These are phyloP conservation scores for Cladosporium cucumerinum DNA, from an alignment of 2,329 filamentous ascomycete genomes.

Conservation along the genomic window DNA sequence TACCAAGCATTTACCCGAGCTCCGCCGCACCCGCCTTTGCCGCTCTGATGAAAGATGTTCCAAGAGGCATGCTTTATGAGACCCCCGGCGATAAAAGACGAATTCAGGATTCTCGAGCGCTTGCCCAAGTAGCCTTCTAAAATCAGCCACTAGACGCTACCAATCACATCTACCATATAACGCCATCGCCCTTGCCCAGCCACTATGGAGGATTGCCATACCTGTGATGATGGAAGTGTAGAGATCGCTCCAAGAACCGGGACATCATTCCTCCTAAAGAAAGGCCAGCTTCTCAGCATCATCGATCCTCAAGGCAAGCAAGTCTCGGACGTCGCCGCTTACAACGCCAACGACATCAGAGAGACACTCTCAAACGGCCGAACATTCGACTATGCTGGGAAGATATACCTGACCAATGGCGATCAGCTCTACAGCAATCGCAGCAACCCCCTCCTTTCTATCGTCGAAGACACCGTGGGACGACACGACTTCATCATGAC, in stretches of 20 bases:
- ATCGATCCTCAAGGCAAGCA: conserved; percentile 25
- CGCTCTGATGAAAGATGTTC: neutral
- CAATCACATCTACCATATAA: neutral
- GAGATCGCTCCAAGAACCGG: conserved; percentile 22
- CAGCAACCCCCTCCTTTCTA: conserved; percentile 21
- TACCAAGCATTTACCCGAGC: neutral
- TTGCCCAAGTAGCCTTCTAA: neutral
- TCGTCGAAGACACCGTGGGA: conserved; percentile 22
- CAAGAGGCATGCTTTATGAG: neutral
- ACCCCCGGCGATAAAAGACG: neutral
- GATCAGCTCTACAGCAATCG: conserved; percentile 25
- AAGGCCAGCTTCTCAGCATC: conserved; percentile 24
- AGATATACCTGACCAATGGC: conserved; percentile 23
- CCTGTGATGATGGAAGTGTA: neutral
- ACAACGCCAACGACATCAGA: conserved; percentile 20
- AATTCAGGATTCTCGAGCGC: neutral
- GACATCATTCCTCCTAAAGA: conserved; percentile 22
- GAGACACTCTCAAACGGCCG: conserved; percentile 26
- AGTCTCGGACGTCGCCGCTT: conserved; percentile 24
- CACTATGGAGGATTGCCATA: neutral
- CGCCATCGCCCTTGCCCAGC: neutral
- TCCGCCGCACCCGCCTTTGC: neutral
- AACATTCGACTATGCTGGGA: conserved; percentile 25
- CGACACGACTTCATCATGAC: conserved; percentile 26
- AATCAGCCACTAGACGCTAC: neutral